phyloP scores from a whole-genome alignment of 148 eudicot genomes.

The Pharnaceum exiguum region DNA sequence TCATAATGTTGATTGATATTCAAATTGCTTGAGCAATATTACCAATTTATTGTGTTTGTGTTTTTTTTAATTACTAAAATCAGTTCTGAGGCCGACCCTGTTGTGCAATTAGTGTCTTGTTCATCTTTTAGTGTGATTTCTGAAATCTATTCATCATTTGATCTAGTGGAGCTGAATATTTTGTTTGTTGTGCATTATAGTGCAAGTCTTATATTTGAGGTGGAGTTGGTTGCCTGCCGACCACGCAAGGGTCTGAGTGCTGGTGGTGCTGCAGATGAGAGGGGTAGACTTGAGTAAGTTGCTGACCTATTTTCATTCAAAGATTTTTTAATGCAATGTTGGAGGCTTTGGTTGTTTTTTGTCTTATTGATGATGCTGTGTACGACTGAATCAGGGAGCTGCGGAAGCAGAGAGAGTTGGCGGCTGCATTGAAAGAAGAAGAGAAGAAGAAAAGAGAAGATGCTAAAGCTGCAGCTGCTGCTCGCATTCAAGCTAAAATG shows the following conservation, averaged over 20 bases:
- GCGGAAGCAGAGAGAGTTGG: slow-evolving; percentile 80
- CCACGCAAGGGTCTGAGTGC: slow-evolving; percentile 86
- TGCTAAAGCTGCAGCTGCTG: slow-evolving; percentile 97
- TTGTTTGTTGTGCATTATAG: slow-evolving; percentile 31
- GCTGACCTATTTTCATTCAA: neutral
- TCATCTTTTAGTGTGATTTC: too few relatives aligned
- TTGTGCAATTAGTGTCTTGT: too few relatives aligned
- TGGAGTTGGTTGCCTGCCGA: slow-evolving; percentile 82
- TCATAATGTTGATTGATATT: too few relatives aligned
- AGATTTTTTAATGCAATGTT: neutral
- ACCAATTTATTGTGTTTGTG: too few relatives aligned
- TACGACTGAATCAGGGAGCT: slow-evolving; percentile 49
- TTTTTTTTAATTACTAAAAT: too few relatives aligned
- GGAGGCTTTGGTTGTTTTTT: neutral
- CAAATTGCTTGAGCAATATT: too few relatives aligned
- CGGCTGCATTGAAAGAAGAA: slow-evolving; percentile 89
- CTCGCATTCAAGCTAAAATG: slow-evolving; percentile 94
- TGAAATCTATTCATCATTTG: neutral
- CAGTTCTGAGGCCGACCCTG: too few relatives aligned
- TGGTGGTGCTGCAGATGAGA: slow-evolving; percentile 73
- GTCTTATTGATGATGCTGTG: neutral
- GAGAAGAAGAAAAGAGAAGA: slow-evolving; percentile 95
- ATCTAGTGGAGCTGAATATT: neutral
- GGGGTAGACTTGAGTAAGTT: slow-evolving; percentile 91
- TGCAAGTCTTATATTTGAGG: slow-evolving; percentile 85